Conservation (phyloP, 75 land plant species). For the Cunninghamia lanceolata region DNA sequence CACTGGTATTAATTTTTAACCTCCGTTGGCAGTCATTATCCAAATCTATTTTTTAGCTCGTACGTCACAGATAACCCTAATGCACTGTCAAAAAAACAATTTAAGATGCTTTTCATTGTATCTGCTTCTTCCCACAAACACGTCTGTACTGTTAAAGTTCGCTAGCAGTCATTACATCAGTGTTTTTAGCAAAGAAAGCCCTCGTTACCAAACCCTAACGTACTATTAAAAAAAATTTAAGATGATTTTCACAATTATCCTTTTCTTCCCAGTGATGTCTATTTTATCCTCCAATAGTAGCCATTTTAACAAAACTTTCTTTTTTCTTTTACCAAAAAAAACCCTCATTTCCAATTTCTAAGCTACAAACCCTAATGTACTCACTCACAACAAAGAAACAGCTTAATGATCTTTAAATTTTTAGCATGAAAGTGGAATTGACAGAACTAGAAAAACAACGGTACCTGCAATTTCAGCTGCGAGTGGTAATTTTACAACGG, state of each 20-base stretch:
- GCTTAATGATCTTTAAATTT: background rate
- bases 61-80: background rate
- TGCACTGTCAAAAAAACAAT: background rate
- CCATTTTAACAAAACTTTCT: too few relatives aligned
- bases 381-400: background rate
- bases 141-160: background rate
- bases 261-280: background rate
- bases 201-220: background rate
- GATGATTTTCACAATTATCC: background rate
- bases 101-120: background rate
- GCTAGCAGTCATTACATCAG: background rate
- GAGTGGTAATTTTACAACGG: background rate
- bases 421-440: background rate
- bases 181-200: background rate
- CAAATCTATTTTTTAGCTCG: background rate
- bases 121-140: background rate
- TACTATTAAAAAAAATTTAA: background rate
- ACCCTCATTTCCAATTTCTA: background rate
- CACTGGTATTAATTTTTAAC: background rate
- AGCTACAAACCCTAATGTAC: background rate
- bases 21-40: background rate
- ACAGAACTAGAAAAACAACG: background rate
- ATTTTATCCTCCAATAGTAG: background rate
- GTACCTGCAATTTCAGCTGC: background rate
- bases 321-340: background rate